Conservation (phyloP, 2,329 filamentous ascomycete genomes). For the Pseudogymnoascus sp. region DNA sequence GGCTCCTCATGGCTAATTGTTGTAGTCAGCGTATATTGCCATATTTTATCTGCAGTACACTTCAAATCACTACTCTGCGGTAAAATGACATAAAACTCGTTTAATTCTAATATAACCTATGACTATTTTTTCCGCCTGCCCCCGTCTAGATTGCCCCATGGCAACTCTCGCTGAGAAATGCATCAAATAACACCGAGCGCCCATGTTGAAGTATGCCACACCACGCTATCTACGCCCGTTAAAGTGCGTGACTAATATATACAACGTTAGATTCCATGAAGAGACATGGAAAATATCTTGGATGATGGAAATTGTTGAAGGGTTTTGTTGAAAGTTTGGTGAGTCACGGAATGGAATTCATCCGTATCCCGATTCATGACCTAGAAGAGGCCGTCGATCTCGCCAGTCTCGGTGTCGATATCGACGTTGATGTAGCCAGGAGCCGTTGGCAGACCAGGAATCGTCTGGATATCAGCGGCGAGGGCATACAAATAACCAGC, state of each 20-base stretch:
- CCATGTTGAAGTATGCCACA: slow-evolving; percentile 9
- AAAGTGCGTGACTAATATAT: slow-evolving; percentile 5
- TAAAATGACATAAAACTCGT: background rate
- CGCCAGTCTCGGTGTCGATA: slow-evolving; percentile 70
- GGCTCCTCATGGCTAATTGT: background rate
- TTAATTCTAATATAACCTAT: background rate
- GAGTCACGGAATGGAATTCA: background rate
- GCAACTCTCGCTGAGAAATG: slow-evolving; percentile 7
- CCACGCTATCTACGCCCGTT: slow-evolving; percentile 8
- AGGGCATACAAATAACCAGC: slow-evolving; percentile 91
- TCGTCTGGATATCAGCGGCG: slow-evolving; percentile 96
- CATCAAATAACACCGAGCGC: slow-evolving; percentile 3
- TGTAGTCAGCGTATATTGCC: background rate
- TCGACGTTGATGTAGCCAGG: slow-evolving; percentile 95
- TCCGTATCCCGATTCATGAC: background rate
- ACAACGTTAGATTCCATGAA: slow-evolving; percentile 4
- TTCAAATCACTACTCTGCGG: background rate
- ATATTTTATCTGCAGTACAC: background rate
- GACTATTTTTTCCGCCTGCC: background rate
- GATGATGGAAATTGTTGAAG: slow-evolving; percentile 8
- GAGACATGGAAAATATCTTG: background rate
- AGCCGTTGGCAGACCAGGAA: slow-evolving; percentile 88
- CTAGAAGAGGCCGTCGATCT: slow-evolving; percentile 86
- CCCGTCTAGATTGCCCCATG: background rate
- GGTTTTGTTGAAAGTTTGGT: background rate